Conservation (phyloP, 768 basidiomycete species). For the Suillus decipiens region DNA sequence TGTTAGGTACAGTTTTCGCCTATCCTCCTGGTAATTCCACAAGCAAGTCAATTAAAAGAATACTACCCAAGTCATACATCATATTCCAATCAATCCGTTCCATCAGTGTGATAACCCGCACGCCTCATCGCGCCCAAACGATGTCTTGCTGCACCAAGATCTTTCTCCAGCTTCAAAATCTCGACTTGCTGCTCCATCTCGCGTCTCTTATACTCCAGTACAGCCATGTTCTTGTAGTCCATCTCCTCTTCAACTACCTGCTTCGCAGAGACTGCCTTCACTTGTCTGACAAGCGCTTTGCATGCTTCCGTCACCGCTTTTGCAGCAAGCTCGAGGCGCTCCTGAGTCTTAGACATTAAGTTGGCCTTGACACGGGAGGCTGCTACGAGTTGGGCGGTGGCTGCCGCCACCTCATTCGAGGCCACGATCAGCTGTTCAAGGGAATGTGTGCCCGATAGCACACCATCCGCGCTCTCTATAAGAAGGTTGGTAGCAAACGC, state of each 20-base stretch:
- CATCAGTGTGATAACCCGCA: slow-evolving; percentile 87
- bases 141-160: slow-evolving; percentile 84
- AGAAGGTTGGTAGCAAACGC: slow-evolving; percentile 94
- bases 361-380: slow-evolving; percentile 98
- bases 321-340: slow-evolving; percentile 91
- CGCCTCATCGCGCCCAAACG: slow-evolving; percentile 82
- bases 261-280: slow-evolving; percentile 90
- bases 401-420: slow-evolving; percentile 97
- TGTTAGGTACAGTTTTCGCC: not conserved
- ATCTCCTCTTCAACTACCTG: slow-evolving; percentile 79
- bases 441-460: slow-evolving; percentile 93
- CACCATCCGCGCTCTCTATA: slow-evolving; percentile 97
- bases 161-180: slow-evolving; percentile 95
- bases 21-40: not conserved
- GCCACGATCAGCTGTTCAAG: slow-evolving; percentile 98
- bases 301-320: slow-evolving; percentile 98
- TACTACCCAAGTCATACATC: not conserved
- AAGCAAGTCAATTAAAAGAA: not conserved
- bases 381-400: slow-evolving; percentile 97
- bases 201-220: slow-evolving; percentile 91
- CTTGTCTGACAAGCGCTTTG: slow-evolving; percentile 93
- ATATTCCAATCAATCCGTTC: slow-evolving; percentile 55
- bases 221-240: slow-evolving; percentile 88
- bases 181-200: slow-evolving; percentile 99
- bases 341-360: slow-evolving; percentile 98